These are phyloP conservation scores for Scheffersomyces coipomensis DNA, from an alignment of 805 yeast species.

Conservation along the genomic window DNA sequence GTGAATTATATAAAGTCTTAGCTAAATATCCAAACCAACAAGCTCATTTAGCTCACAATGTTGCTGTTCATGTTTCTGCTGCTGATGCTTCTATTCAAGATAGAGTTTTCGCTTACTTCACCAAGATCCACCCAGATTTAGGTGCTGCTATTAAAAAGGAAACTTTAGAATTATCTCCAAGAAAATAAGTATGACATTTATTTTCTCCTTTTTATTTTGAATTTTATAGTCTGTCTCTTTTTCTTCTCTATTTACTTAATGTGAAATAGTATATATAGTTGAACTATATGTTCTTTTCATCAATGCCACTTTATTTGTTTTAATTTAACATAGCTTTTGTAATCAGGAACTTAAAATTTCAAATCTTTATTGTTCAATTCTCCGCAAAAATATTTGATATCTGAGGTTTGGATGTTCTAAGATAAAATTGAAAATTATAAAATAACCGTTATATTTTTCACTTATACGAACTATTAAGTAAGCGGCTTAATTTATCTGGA, in stretches of 20 bases:
- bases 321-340: no score
- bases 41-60: slow-evolving; percentile 76
- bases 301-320: no score
- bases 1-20: slow-evolving; percentile 74
- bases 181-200: slow-evolving; percentile 25
- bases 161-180: slow-evolving; percentile 49
- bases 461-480: no score
- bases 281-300: no score
- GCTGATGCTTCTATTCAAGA: slow-evolving; percentile 81
- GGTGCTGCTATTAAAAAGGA: slow-evolving; percentile 69
- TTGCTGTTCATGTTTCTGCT: slow-evolving; percentile 67
- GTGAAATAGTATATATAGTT: not conserved
- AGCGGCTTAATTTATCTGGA: no score
- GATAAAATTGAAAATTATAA: no score
- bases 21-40: slow-evolving; percentile 81
- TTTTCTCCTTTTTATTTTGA: not conserved
- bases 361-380: no score
- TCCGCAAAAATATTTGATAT: no score
- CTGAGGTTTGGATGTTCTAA: no score
- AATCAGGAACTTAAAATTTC: no score
- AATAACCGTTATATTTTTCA: no score
- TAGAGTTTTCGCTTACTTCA: slow-evolving; percentile 72
- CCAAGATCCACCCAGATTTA: slow-evolving; percentile 67
- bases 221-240: not conserved
- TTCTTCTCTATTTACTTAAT: no score